Evolutionary conservation across 2,329 filamentous ascomycete species (phyloP).

Genomic region (Aspergillus aculeatinus): DNA sequence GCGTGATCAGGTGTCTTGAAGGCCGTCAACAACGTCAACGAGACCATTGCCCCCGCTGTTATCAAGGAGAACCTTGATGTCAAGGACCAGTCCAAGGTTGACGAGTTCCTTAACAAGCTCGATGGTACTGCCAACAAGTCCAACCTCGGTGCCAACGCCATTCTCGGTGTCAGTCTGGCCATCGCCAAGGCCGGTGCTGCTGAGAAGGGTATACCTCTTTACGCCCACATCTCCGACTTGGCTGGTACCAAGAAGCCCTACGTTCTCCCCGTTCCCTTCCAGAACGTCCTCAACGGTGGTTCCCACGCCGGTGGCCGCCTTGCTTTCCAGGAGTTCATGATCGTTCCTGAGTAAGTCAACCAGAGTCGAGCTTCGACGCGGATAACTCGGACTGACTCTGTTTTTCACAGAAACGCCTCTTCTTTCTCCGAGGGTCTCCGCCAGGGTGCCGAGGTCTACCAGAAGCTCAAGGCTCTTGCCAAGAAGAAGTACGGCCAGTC

Average conservation of each 20-base stretch:
- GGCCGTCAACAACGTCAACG: slow-evolving; percentile 84
- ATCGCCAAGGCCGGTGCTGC: slow-evolving; percentile 86
- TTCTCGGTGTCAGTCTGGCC: slow-evolving; percentile 80
- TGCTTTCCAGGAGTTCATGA: slow-evolving; percentile 97
- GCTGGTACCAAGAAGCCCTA: slow-evolving; percentile 90
- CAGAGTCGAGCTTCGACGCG: not conserved
- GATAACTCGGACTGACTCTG: slow-evolving; percentile 1
- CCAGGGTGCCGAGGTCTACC: slow-evolving; percentile 96
- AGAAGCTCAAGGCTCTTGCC: slow-evolving; percentile 91
- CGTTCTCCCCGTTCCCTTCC: slow-evolving; percentile 86
- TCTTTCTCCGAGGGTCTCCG: slow-evolving; percentile 95
- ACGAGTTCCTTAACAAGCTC: slow-evolving; percentile 80
- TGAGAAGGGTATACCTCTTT: slow-evolving; percentile 84
- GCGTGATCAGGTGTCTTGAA: slow-evolving; percentile 61
- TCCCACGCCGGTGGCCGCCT: slow-evolving; percentile 97
- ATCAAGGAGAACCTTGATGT: slow-evolving; percentile 82
- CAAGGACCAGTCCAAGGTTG: slow-evolving; percentile 80
- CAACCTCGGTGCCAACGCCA: slow-evolving; percentile 84
- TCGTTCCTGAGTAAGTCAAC: slow-evolving; percentile 71
- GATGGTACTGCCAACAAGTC: slow-evolving; percentile 85
- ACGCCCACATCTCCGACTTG: slow-evolving; percentile 83
- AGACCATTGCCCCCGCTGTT: slow-evolving; percentile 72
- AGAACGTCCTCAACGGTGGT: slow-evolving; percentile 90
- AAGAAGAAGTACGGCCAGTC: slow-evolving; percentile 99
- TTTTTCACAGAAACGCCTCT: slow-evolving; percentile 64